phyloP scores from a whole-genome alignment of 1,139 yeast genomes.

The Magnusiomyces suaveolens region DNA sequence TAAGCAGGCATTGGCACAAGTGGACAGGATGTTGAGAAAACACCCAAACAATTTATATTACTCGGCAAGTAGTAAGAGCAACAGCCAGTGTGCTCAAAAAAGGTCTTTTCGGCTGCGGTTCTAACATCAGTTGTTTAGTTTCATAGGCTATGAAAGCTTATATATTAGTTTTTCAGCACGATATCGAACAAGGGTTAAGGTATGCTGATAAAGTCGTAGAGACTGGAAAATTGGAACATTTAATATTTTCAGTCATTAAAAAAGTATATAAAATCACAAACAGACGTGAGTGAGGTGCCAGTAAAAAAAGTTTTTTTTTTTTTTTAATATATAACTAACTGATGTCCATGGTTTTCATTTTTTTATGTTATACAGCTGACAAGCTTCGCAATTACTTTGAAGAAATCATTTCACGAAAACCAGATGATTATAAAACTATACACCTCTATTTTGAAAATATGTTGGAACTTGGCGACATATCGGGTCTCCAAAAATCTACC shows the following conservation, averaged over 20 bases:
- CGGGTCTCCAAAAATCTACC: slow-evolving; percentile 31
- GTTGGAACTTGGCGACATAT: slow-evolving; percentile 25
- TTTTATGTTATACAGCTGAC: too few species aligned
- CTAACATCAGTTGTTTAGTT: too few species aligned
- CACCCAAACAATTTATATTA: slow-evolving; percentile 49
- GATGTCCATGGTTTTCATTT: too few species aligned
- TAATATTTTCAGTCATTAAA: slow-evolving; percentile 40
- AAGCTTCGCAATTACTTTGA: slow-evolving; percentile 37
- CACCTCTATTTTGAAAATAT: slow-evolving; percentile 30
- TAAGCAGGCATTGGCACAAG: slow-evolving; percentile 43
- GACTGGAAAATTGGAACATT: slow-evolving; percentile 46
- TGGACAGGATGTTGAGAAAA: slow-evolving; percentile 43
- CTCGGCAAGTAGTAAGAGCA: too few species aligned
- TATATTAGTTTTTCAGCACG: slow-evolving; percentile 38
- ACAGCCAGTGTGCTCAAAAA: too few species aligned
- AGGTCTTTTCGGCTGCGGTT: too few species aligned
- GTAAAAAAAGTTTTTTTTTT: too few species aligned
- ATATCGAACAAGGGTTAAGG: slow-evolving; percentile 38
- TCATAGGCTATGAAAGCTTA: slow-evolving; percentile 42
- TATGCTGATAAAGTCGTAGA: slow-evolving; percentile 37
- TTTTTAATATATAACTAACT: too few species aligned
- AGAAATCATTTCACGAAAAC: slow-evolving; percentile 37
- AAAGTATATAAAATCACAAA: slow-evolving; percentile 8
- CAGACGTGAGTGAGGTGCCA: too few species aligned
- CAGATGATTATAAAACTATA: slow-evolving; percentile 25